Base-by-base conservation (phyloP, 495 filamentous ascomycete genomes). In the Aspergillus bridgeri region DNA sequence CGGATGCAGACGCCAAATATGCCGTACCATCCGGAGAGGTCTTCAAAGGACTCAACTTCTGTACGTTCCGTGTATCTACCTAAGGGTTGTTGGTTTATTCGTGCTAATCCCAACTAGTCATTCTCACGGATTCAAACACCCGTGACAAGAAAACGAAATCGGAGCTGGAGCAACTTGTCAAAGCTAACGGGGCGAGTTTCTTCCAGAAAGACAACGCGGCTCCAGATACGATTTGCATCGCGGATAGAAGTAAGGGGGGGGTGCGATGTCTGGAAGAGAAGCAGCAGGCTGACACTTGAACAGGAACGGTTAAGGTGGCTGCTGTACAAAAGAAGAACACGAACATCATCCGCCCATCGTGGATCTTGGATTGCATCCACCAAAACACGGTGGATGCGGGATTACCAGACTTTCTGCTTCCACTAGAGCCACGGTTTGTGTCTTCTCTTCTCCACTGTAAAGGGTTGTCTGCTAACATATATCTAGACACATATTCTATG, bases 151-250 rank as follows among this genome's bases (percentile, higher is more conserved):
- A 83, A 64, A 77, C 81, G 17, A 98, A 97, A 66, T 76, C 81
- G 0, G 86, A 92, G 50, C 72, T 98, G n/a, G 92, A 98, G 67
- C 80, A 86, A 44, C 75, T 98, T 1, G 82, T 97, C 63, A 98
- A 97, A 69, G 79, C 84, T 20, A 84, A 98, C 54, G 95, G 94
- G 21, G 94, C 92, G n/a, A 84, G 76, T 42, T 82, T 96, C 45
- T 87, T 85, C 45, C 91, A 96, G 67, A 85, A 83, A 7, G 81
- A 89, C 23, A 85, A 72, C 47, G 81, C 85, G 11, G 79, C 73
- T 17, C 69, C 80, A 4, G 71, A 77, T 43, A 89, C 85, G 29
- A 74, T 94, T 29, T 82, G 88, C 57, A 74, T 99, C 46, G 92
- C 87, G 3, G 95, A 98, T 51, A 86, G 89, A 69, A 88, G 83